Conservation (phyloP, 2,329 filamentous ascomycete genomes). For the Aspergillus brasiliensis region DNA sequence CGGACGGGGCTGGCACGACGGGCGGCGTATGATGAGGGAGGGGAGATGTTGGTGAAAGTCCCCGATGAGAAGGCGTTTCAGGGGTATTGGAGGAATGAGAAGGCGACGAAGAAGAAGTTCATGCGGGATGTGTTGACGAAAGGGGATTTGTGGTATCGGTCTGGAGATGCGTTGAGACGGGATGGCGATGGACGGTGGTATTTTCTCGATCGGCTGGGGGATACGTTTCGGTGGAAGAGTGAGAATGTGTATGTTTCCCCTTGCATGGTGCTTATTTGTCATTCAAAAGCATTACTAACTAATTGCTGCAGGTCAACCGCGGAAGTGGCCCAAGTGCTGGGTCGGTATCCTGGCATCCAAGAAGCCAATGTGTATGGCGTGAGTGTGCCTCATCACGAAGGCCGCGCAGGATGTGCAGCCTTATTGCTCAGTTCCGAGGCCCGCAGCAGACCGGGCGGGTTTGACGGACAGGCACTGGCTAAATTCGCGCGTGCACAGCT, state of each 20-base stretch:
- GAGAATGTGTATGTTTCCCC: conserved; percentile 60
- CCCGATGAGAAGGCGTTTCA: conserved; percentile 61
- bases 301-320: conserved; percentile 49
- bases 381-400: conserved; percentile 65
- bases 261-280: not conserved
- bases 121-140: conserved; percentile 65
- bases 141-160: conserved; percentile 69
- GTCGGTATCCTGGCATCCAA: conserved; percentile 58
- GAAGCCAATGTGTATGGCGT: conserved; percentile 75
- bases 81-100: conserved; percentile 70
- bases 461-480: conserved; percentile 64
- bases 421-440: conserved; percentile 57
- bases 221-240: conserved; percentile 75
- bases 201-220: conserved; percentile 70
- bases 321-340: conserved; percentile 67
- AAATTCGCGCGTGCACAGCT: conserved; percentile 61
- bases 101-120: conserved; percentile 69
- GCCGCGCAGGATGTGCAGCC: conserved; percentile 65
- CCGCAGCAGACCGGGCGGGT: conserved; percentile 41
- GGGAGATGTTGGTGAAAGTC: conserved; percentile 72
- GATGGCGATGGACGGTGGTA: conserved; percentile 67
- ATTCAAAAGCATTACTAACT: not conserved
- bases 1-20: conserved; percentile 68
- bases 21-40: conserved; percentile 66
- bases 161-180: conserved; percentile 66